These are phyloP conservation scores for Cladosporium sp. DNA, from an alignment of 2,329 filamentous ascomycete species.

Conservation along the genomic window DNA sequence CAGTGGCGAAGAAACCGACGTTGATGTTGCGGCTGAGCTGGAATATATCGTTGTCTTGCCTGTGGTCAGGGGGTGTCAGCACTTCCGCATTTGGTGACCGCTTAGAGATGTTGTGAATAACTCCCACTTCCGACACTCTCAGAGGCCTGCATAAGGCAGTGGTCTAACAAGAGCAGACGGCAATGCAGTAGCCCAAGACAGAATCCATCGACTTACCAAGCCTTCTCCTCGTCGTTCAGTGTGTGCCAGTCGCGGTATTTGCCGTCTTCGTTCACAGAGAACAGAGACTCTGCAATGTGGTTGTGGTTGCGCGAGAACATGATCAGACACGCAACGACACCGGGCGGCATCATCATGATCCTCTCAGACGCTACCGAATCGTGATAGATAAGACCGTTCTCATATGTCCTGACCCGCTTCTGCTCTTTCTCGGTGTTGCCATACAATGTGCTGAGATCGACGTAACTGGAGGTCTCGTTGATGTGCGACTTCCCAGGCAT, in stretches of 20 bases:
- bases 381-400: slow-evolving; percentile 45
- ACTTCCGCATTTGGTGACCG: not conserved
- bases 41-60: slow-evolving; percentile 53
- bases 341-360: slow-evolving; percentile 52
- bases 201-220: slow-evolving; percentile 34
- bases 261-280: slow-evolving; percentile 46
- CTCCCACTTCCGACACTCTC: not conserved
- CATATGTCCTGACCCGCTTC: slow-evolving; percentile 44
- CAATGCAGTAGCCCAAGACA: slow-evolving; percentile 15
- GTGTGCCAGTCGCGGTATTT: slow-evolving; percentile 45
- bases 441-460: slow-evolving; percentile 50
- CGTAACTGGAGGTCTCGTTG: slow-evolving; percentile 50
- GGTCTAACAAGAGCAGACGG: not conserved
- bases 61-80: slow-evolving; percentile 22
- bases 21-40: slow-evolving; percentile 50
- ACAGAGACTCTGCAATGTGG: slow-evolving; percentile 42
- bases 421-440: slow-evolving; percentile 48
- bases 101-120: not conserved
- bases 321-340: slow-evolving; percentile 44
- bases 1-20: slow-evolving; percentile 49
- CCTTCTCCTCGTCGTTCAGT: slow-evolving; percentile 34
- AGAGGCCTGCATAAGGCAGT: not conserved
- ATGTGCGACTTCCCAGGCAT: slow-evolving; percentile 30
- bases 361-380: slow-evolving; percentile 48
- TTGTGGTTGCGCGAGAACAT: slow-evolving; percentile 52